phyloP scores from a whole-genome alignment of 2,329 filamentous ascomycete species.

The Xylariaceae sp. region DNA sequence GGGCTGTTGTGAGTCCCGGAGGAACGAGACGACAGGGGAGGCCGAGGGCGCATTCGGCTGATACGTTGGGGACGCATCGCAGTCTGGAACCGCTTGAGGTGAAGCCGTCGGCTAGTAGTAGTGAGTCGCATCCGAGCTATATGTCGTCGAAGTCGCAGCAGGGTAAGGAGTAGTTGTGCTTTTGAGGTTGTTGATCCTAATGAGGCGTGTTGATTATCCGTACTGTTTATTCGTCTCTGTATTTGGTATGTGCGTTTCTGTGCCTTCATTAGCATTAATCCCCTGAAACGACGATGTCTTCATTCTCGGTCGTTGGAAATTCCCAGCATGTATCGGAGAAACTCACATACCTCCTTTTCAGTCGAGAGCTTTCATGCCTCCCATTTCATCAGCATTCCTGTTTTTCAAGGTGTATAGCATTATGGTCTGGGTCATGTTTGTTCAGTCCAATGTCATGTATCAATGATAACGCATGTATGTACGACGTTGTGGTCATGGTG shows the following conservation, averaged over 20 bases:
- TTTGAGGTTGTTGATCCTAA: neutral
- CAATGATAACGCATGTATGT: no score
- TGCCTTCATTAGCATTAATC: neutral
- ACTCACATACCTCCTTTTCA: no score
- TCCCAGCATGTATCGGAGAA: no score
- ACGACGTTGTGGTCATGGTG: no score
- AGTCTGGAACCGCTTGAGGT: conserved; percentile 4
- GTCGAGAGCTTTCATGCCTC: no score
- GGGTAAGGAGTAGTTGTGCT: neutral
- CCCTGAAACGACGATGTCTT: neutral
- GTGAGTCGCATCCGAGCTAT: conserved; percentile 1
- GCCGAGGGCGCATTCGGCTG: no score
- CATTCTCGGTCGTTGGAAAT: no score
- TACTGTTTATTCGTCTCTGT: neutral
- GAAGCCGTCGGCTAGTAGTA: conserved; percentile 7
- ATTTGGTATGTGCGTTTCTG: neutral
- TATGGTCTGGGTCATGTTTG: no score
- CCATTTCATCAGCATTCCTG: no score
- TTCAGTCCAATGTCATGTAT: no score
- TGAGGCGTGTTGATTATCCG: neutral
- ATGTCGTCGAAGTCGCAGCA: neutral
- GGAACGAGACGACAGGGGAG: no score
- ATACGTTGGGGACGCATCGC: neutral
- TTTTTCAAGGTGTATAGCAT: no score
- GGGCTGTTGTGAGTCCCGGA: neutral